Evolutionary conservation across 495 filamentous ascomycete species (phyloP).

Genomic region (Aspergillus wentii): DNA sequence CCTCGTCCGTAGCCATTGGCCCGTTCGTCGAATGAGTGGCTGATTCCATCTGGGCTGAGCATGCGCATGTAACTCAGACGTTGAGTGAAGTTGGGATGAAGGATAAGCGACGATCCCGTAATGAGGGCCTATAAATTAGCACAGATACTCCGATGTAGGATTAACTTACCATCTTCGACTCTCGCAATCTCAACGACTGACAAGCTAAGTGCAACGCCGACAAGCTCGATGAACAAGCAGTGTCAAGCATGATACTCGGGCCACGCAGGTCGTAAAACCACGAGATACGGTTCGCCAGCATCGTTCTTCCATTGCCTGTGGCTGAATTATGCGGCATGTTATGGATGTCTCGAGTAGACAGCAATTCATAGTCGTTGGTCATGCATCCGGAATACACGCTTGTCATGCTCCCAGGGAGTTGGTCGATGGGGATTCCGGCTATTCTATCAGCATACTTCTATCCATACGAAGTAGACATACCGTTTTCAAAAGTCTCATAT

Average conservation of each 20-base stretch:
- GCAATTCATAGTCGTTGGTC: slow-evolving; percentile 13
- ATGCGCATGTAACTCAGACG: too few species aligned
- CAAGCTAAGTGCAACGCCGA: slow-evolving; percentile 29
- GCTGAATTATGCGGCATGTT: slow-evolving; percentile 4
- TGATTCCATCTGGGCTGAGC: too few species aligned
- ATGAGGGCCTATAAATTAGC: too few species aligned
- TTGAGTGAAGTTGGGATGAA: too few species aligned
- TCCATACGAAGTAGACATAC: too few species aligned
- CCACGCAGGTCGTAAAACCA: slow-evolving; percentile 40
- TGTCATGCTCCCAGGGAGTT: slow-evolving; percentile 15
- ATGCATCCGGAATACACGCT: slow-evolving; percentile 19
- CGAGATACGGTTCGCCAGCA: slow-evolving; percentile 34
- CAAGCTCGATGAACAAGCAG: slow-evolving; percentile 40
- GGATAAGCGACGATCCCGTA: too few species aligned
- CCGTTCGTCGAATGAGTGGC: slow-evolving; percentile 34
- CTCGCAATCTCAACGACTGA: slow-evolving; percentile 28
- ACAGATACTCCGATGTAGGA: too few species aligned
- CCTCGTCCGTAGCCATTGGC: slow-evolving; percentile 43
- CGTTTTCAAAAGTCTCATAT: slow-evolving; percentile 55
- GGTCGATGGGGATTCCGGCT: slow-evolving; percentile 26
- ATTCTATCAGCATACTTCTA: too few species aligned
- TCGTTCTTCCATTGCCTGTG: slow-evolving; percentile 9
- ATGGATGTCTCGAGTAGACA: slow-evolving; percentile 9
- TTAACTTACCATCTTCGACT: too few species aligned
- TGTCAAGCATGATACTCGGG: slow-evolving; percentile 35